Evolutionary conservation across 768 basidiomycete species (phyloP).

Genomic region (Mycena alexandri): DNA sequence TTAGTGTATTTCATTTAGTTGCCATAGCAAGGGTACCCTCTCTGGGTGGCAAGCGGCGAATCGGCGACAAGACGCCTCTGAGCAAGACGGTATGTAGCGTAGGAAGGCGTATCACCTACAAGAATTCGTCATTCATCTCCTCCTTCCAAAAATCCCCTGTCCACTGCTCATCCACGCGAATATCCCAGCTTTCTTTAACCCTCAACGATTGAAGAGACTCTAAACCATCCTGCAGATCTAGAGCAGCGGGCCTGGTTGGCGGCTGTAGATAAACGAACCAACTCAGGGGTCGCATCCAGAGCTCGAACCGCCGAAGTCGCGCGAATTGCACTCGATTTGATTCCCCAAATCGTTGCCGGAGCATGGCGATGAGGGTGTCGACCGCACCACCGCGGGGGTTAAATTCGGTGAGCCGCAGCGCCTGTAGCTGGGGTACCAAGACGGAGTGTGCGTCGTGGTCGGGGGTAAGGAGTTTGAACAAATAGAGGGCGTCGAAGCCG

Average conservation of each 20-base stretch:
- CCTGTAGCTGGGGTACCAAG: background rate
- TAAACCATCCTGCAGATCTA: background rate
- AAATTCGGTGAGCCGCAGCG: conserved; percentile 7
- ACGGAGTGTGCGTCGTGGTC: background rate
- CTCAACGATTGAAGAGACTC: background rate
- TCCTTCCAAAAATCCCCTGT: conserved; percentile 2
- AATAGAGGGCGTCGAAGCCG: background rate
- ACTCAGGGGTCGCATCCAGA: background rate
- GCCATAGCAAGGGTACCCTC: too few relatives aligned
- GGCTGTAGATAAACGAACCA: background rate
- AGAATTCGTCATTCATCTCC: background rate
- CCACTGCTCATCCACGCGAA: background rate
- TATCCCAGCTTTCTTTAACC: conserved; percentile 4
- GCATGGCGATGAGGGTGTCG: background rate
- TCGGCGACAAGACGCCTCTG: too few relatives aligned
- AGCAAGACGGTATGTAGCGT: too few relatives aligned
- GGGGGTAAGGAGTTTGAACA: conserved; percentile 5
- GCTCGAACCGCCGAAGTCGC: background rate
- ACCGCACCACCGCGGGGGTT: background rate
- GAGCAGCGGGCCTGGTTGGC: background rate
- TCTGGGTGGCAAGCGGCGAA: too few relatives aligned
- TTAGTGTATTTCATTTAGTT: too few relatives aligned
- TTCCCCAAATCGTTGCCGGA: background rate
- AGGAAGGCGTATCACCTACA: background rate
- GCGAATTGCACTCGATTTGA: background rate